Percentiles rank a stretch among this genome's conserved stretches.
Conservation (phyloP, 2,329 filamentous ascomycete species). For the Claviceps sp. region DNA sequence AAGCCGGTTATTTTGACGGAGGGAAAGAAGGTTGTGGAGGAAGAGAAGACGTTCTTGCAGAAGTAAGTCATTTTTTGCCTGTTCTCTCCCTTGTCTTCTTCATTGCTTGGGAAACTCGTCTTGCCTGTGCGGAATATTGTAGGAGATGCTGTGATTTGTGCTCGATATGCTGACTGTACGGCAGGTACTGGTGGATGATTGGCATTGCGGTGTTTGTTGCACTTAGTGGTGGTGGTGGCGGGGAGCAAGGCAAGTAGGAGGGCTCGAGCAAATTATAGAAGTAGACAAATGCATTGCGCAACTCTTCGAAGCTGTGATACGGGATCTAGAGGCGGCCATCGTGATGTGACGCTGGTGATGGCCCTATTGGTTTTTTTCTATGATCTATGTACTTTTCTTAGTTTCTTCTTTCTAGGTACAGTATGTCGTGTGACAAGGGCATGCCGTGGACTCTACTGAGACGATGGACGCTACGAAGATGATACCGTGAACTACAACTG, state of each 20-base stretch:
- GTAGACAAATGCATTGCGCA: neutral
- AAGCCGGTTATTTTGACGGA: conserved; percentile 50
- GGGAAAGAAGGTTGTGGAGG: conserved; percentile 41
- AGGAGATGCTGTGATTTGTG: too few relatives aligned
- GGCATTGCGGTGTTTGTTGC: conserved; percentile 39
- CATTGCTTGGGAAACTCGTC: neutral
- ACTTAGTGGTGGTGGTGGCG: conserved; percentile 33
- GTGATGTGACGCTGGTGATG: neutral
- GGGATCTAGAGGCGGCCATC: neutral
- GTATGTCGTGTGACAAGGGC: neutral
- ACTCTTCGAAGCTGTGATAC: neutral
- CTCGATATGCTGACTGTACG: conserved; percentile 15
- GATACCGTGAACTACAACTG: too few relatives aligned
- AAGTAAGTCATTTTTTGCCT: conserved; percentile 36
- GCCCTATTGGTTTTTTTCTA: too few relatives aligned
- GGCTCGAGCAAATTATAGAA: conserved; percentile 8
- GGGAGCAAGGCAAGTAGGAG: conserved; percentile 30
- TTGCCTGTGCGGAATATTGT: too few relatives aligned
- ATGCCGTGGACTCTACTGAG: neutral
- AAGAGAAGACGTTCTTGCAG: conserved; percentile 52
- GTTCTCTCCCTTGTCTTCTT: neutral
- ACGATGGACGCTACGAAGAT: too few relatives aligned
- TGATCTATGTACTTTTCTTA: neutral
- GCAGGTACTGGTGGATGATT: conserved; percentile 55
- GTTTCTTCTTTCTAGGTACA: neutral